Percentiles rank a stretch among this genome's conserved stretches.
Evolutionary conservation across 2,329 filamentous ascomycete species (phyloP).

Genomic region (Botrytis cinerea): DNA sequence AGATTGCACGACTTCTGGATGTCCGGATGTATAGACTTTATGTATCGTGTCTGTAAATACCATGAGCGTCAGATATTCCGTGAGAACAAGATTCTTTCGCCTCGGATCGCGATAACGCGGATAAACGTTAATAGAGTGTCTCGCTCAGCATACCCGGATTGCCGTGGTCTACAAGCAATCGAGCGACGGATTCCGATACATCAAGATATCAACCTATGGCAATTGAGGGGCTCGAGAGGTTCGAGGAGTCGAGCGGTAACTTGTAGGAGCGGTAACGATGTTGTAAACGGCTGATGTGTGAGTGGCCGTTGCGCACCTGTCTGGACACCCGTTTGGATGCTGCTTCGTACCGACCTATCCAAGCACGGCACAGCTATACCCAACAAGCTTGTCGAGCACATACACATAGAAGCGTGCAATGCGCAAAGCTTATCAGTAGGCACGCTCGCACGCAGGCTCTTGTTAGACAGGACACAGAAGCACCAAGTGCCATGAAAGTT

Average conservation of each 20-base stretch:
- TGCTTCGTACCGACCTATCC: no score
- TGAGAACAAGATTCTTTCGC: background rate
- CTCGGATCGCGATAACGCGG: constrained; percentile 7
- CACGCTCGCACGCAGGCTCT: no score
- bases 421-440: background rate
- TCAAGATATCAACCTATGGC: background rate
- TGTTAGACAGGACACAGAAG: background rate
- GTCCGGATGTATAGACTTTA: background rate
- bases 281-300: background rate
- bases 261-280: background rate
- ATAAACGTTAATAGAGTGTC: background rate
- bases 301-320: background rate
- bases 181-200: background rate
- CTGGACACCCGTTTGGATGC: background rate
- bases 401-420: background rate
- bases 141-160: constrained; percentile 24
- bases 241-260: background rate
- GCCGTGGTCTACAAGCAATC: constrained; percentile 24
- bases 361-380: background rate
- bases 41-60: background rate
- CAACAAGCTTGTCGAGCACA: background rate
- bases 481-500: background rate
- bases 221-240: background rate
- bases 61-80: background rate
- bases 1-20: background rate